Conservation (phyloP, 805 yeast species). For the Priceomyces melissophilus region DNA sequence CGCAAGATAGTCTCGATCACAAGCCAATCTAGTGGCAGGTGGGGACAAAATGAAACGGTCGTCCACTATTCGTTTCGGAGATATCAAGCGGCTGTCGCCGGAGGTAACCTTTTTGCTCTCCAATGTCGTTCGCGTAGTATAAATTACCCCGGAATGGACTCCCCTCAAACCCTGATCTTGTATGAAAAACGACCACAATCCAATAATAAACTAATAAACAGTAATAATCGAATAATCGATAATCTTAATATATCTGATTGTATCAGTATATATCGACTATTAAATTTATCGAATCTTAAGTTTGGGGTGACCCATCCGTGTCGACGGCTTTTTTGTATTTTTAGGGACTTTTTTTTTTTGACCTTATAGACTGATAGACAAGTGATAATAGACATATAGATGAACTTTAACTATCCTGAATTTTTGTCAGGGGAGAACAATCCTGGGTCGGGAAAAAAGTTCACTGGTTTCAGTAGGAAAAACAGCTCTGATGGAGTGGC, state of each 20-base stretch:
- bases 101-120: neutral
- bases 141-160: neutral
- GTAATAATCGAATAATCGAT: no score
- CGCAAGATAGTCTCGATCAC: no score
- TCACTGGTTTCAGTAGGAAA: neutral
- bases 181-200: no score
- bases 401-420: constrained; percentile 36
- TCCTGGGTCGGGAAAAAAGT: neutral
- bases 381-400: constrained; percentile 7
- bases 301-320: neutral
- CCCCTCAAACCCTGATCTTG: constrained; percentile 5
- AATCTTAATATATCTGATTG: no score
- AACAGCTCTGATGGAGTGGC: neutral
- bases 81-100: no score
- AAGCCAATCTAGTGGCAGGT: no score
- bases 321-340: neutral
- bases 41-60: no score
- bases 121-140: neutral
- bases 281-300: neutral
- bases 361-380: constrained; percentile 3
- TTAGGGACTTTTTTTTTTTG: neutral
- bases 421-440: constrained; percentile 17
- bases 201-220: no score
- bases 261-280: no score
- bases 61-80: no score